Evolutionary conservation across 192 early-diverging fungal species (phyloP).

Genomic region (Backusella morwellensis): DNA sequence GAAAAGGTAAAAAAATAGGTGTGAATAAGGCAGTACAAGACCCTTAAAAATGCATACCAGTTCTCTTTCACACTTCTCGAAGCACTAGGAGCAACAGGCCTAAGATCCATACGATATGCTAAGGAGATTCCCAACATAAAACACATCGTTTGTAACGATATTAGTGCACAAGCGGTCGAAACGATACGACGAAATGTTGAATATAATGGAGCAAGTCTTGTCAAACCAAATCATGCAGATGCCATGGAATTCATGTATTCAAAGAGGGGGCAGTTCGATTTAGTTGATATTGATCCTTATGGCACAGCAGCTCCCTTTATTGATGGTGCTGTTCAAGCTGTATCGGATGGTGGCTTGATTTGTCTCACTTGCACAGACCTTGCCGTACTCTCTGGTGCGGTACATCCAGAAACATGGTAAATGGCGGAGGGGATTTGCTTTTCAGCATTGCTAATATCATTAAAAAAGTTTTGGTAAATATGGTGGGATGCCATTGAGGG

Average conservation of each 20-base stretch:
- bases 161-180: slow-evolving; percentile 81
- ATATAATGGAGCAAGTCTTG: slow-evolving; percentile 77
- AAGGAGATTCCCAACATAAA: slow-evolving; percentile 83
- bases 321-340: slow-evolving; percentile 90
- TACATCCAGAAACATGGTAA: slow-evolving; percentile 77
- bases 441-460: not conserved
- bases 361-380: slow-evolving; percentile 99
- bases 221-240: slow-evolving; percentile 82
- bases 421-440: not conserved
- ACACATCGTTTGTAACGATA: slow-evolving; percentile 89
- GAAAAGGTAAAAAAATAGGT: not conserved
- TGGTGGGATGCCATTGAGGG: slow-evolving; percentile 85
- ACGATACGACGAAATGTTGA: slow-evolving; percentile 84
- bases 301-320: slow-evolving; percentile 94
- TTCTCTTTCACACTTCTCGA: slow-evolving; percentile 73
- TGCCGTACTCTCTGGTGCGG: slow-evolving; percentile 89
- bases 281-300: slow-evolving; percentile 96
- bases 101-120: slow-evolving; percentile 96
- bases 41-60: not conserved
- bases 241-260: slow-evolving; percentile 80
- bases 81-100: slow-evolving; percentile 91
- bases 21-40: not conserved
- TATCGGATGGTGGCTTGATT: slow-evolving; percentile 81
- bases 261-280: slow-evolving; percentile 65
- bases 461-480: slow-evolving; percentile 83